Conservation (phyloP, 2,329 filamentous ascomycete species). For the Biscogniauxia sp. region DNA sequence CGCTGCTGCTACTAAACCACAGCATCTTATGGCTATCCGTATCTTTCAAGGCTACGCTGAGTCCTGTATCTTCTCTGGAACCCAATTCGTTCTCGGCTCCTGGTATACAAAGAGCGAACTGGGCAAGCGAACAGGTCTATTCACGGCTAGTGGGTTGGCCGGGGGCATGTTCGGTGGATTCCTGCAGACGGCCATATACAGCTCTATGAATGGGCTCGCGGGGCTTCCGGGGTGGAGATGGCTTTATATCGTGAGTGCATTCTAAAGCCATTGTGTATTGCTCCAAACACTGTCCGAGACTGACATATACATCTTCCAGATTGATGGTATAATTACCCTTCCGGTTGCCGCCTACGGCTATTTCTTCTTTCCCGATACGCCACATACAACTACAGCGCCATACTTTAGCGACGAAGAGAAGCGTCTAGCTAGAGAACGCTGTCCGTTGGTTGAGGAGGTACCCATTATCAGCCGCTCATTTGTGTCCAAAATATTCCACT, state of each 20-base stretch:
- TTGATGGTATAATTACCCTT: background rate
- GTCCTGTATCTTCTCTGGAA: background rate
- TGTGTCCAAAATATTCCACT: background rate
- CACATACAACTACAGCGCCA: background rate
- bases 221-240: constrained; percentile 1
- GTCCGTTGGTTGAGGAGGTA: no score
- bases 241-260: constrained; percentile 1
- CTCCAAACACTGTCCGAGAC: background rate
- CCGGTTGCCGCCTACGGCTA: constrained; percentile 1
- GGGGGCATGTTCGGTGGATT: background rate
- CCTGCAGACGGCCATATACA: constrained; percentile 1
- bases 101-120: constrained; percentile 1
- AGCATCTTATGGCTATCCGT: constrained; percentile 1
- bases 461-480: constrained; percentile 1
- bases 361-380: constrained; percentile 2
- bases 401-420: constrained; percentile 7
- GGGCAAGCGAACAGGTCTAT: background rate
- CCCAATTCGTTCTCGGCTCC: background rate
- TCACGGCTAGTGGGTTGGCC: background rate
- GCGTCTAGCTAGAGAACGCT: constrained; percentile 2
- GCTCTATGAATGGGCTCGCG: background rate
- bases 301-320: background rate
- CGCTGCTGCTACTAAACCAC: background rate
- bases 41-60: constrained; percentile 1
- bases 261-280: background rate